phyloP scores from a whole-genome alignment of 176 grass and related monocot species.

The Carex scoparia region DNA sequence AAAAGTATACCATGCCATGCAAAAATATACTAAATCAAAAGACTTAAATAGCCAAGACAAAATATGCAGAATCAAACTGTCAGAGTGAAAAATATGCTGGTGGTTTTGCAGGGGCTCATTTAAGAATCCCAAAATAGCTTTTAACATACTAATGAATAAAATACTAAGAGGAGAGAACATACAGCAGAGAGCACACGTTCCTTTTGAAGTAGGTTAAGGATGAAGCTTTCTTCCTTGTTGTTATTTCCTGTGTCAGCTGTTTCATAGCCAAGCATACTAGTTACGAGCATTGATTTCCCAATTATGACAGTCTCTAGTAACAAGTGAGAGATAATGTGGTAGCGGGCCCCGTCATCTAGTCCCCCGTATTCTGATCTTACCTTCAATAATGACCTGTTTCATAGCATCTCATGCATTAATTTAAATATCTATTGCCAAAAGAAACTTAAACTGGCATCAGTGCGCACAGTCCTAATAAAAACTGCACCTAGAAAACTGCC shows the following conservation, averaged over 20 bases:
- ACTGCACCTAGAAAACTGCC: background rate
- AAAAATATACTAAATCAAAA: background rate
- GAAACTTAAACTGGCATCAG: background rate
- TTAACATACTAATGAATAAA: conserved; percentile 14
- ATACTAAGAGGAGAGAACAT: conserved; percentile 30
- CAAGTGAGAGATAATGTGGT: conserved; percentile 73
- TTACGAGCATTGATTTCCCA: conserved; percentile 76
- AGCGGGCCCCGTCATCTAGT: conserved; percentile 87
- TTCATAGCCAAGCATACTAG: conserved; percentile 66
- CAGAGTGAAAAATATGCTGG: background rate
- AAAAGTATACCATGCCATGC: background rate
- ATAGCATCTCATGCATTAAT: conserved; percentile 9
- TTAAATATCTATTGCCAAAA: background rate
- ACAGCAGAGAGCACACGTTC: conserved; percentile 77
- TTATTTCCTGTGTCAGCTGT: conserved; percentile 48
- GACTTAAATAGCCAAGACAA: background rate
- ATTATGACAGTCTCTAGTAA: conserved; percentile 88
- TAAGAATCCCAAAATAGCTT: background rate
- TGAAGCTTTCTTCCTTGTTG: conserved; percentile 72
- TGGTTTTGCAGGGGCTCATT: background rate
- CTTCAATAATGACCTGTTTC: conserved; percentile 70
- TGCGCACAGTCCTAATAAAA: background rate
- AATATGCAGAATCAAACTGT: background rate
- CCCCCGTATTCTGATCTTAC: conserved; percentile 63
- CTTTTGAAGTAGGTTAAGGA: conserved; percentile 86